These are phyloP conservation scores for Wickerhamiella australiensis DNA, from an alignment of 805 yeast genomes.

Conservation along the genomic window DNA sequence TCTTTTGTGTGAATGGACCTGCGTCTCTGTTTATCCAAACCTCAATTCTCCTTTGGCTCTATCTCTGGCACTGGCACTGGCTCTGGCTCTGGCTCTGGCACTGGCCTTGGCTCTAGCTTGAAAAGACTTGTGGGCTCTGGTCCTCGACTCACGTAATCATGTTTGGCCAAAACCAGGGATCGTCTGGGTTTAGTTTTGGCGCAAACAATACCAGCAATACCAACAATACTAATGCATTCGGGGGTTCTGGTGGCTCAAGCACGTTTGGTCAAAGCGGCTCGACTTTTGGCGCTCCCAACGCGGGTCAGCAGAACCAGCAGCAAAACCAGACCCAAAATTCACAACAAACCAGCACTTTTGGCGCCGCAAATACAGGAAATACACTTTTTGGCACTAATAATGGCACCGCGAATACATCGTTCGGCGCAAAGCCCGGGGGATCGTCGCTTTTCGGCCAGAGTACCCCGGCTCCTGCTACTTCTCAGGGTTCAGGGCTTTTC, in stretches of 20 bases:
- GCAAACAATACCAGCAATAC: constrained; percentile 12
- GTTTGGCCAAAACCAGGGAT: constrained; percentile 12
- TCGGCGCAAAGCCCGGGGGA: not conserved
- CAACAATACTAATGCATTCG: constrained; percentile 16
- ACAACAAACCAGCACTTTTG: constrained; percentile 25
- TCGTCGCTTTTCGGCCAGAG: not conserved
- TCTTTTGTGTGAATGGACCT: too few species aligned
- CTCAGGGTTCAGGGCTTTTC: constrained; percentile 29
- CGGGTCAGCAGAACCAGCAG: constrained; percentile 13
- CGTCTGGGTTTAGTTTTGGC: constrained; percentile 18
- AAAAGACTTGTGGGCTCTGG: too few species aligned
- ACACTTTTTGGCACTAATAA: constrained; percentile 11
- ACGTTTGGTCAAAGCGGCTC: constrained; percentile 12
- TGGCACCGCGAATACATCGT: not conserved
- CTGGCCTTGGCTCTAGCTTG: too few species aligned
- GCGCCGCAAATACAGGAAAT: constrained; percentile 22
- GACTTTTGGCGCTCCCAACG: constrained; percentile 15
- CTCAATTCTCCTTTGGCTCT: too few species aligned
- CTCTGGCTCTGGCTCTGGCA: too few species aligned
- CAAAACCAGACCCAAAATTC: constrained; percentile 14
- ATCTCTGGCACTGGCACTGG: too few species aligned
- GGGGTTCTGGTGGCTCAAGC: constrained; percentile 13
- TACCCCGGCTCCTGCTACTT: not conserved
- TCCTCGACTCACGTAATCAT: not conserved
- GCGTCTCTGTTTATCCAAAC: too few species aligned